A percentile compares a stretch with the other conserved stretches of the same genome.
These are phyloP conservation scores for Coniella lustricola DNA, from an alignment of 2,329 filamentous ascomycete genomes.

Conservation along the genomic window DNA sequence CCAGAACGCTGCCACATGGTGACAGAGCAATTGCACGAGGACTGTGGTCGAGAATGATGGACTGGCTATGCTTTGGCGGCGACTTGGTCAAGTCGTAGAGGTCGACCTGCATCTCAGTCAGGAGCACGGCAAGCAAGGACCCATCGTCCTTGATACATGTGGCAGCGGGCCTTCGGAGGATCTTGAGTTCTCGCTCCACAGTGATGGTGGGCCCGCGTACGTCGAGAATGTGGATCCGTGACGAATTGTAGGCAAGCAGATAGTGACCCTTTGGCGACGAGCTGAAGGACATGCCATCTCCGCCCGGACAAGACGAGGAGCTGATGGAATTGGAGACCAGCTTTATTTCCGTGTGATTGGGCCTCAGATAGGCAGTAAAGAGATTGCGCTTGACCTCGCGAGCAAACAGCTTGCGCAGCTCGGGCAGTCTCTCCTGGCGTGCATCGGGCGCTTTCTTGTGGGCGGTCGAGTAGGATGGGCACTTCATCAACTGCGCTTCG, in stretches of 20 bases:
- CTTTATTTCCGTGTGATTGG: slow-evolving; percentile 64
- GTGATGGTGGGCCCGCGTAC: slow-evolving; percentile 50
- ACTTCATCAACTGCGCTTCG: slow-evolving; percentile 53
- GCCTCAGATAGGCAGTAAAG: slow-evolving; percentile 68
- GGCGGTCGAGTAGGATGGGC: slow-evolving; percentile 50
- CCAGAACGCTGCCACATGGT: slow-evolving; percentile 73
- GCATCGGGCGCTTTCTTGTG: slow-evolving; percentile 31
- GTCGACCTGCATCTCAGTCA: slow-evolving; percentile 76
- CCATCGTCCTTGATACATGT: slow-evolving; percentile 76
- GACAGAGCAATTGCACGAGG: slow-evolving; percentile 75
- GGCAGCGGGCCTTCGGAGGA: slow-evolving; percentile 65
- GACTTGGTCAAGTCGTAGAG: slow-evolving; percentile 65
- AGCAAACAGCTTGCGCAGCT: slow-evolving; percentile 59
- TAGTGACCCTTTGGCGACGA: slow-evolving; percentile 69
- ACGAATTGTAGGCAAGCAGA: slow-evolving; percentile 77
- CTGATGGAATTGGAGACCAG: slow-evolving; percentile 79
- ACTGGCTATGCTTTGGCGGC: slow-evolving; percentile 64
- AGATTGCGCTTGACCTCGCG: slow-evolving; percentile 68
- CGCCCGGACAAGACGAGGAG: slow-evolving; percentile 73
- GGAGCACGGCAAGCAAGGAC: slow-evolving; percentile 68
- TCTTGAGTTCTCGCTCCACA: slow-evolving; percentile 73
- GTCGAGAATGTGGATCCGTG: slow-evolving; percentile 73
- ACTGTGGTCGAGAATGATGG: slow-evolving; percentile 69
- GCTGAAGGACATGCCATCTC: slow-evolving; percentile 79
- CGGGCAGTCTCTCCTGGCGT: slow-evolving; percentile 45